phyloP scores from a whole-genome alignment of 2,329 filamentous ascomycete genomes.

The Botrytis sinoallii region DNA sequence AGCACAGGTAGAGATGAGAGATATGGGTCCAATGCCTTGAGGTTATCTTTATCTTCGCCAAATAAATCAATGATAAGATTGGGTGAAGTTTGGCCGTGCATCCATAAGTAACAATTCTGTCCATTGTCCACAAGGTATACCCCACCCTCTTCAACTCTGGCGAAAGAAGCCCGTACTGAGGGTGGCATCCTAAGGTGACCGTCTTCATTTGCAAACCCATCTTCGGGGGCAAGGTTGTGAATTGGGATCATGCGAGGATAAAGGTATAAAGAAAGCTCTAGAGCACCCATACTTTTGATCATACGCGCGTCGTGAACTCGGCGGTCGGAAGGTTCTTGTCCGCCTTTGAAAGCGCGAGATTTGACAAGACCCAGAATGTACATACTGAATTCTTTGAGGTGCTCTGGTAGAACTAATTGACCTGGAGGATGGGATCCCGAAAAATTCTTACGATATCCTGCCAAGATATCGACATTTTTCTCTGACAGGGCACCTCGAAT shows the following conservation, averaged over 20 bases:
- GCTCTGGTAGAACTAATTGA: conserved; percentile 91
- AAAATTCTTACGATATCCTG: conserved; percentile 90
- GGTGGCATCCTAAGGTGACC: conserved; percentile 85
- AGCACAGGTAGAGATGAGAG: conserved; percentile 76
- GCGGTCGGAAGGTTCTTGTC: conserved; percentile 85
- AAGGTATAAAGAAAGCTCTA: conserved; percentile 85
- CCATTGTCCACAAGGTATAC: conserved; percentile 96
- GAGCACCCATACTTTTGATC: conserved; percentile 80
- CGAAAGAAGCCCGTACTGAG: conserved; percentile 77
- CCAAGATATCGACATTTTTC: conserved; percentile 88
- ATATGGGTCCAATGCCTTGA: conserved; percentile 79
- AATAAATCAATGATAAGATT: conserved; percentile 90
- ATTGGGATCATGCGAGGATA: conserved; percentile 92
- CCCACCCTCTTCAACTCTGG: conserved; percentile 85
- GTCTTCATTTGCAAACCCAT: conserved; percentile 83
- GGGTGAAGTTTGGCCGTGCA: conserved; percentile 87
- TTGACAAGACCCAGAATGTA: conserved; percentile 90
- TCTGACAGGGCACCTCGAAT: conserved; percentile 80
- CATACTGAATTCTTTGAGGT: conserved; percentile 95
- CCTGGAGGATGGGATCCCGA: conserved; percentile 80
- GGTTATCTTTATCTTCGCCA: conserved; percentile 66
- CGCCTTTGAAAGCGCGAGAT: conserved; percentile 88
- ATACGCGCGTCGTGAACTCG: conserved; percentile 88
- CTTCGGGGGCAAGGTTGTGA: conserved; percentile 81
- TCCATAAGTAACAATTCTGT: conserved; percentile 86